Base-by-base conservation (phyloP, 768 basidiomycete species). In the Rhodotorula sphaerocarpa region DNA sequence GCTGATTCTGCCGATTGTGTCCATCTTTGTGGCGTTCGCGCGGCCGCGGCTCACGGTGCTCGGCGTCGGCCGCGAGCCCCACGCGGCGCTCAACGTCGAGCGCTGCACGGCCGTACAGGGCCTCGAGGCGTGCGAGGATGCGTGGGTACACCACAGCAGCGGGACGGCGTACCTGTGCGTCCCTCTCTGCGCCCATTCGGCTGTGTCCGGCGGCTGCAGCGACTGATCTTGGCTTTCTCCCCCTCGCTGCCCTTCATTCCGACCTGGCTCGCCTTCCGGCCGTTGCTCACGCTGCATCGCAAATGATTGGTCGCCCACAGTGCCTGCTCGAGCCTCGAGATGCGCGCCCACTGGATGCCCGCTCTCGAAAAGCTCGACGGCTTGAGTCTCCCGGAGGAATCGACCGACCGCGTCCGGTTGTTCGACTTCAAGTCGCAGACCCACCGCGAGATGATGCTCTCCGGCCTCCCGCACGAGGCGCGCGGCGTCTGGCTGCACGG, bases 401-500 rank as follows among this genome's bases (percentile, higher is more conserved):
- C 46, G 21, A 51, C 52, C 21, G 65, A 66, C 43, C 55, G 59
- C 42, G 33, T 66, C 48, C 56, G 56, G 20, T 18, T 61, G 9
- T 33, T 58, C 52, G 47, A 66, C 57, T 42, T 66, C 30, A 7
- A 30, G 7, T 30, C 46, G 14, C 54, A 50, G 43, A 7, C 41
- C 21, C 25, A 55, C 48, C 30, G 43, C 33, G 44, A 41, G 16
- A 15, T 67, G 41, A 7, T 30, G 18, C 59, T 70, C 36, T 18
- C 20, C 6, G 61, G 64, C n/a, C 51, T 63, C 11, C 66, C 70
- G 1, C 23, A 57, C 4, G 57, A 62, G 5, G 42, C 64, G 0
- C n/a, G 44, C 18, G 65, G 62, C 15, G 60, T 61, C 52, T 67
- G 81, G 25, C 70, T 82, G 16, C 84, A 86, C 59, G 85, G 85